Conservation (phyloP, 2,329 filamentous ascomycete genomes). For the Didymella lethalis region DNA sequence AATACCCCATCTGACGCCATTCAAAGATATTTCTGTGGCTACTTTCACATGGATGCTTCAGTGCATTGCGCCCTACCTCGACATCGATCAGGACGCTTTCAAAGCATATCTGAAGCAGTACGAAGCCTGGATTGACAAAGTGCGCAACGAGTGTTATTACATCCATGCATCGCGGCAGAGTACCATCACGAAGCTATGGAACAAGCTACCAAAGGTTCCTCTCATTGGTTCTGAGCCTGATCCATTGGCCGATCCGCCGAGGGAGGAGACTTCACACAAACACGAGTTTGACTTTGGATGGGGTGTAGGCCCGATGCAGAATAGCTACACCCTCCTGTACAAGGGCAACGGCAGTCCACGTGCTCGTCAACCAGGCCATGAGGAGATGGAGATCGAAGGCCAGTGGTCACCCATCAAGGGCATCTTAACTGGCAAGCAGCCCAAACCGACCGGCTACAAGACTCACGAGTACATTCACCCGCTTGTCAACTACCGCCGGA, state of each 20-base stretch:
- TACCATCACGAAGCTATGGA: slow-evolving; percentile 5
- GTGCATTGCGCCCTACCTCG: slow-evolving; percentile 57
- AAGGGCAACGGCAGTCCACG: slow-evolving; percentile 51
- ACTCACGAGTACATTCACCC: slow-evolving; percentile 63
- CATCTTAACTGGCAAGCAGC: background rate
- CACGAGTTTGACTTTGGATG: slow-evolving; percentile 54
- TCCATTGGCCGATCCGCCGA: slow-evolving; percentile 18
- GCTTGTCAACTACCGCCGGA: slow-evolving; percentile 38
- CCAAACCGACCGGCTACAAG: slow-evolving; percentile 22
- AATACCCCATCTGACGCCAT: background rate
- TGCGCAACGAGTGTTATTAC: slow-evolving; percentile 44
- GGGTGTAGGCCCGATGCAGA: slow-evolving; percentile 54
- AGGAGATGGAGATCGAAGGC: slow-evolving; percentile 35
- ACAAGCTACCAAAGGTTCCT: slow-evolving; percentile 33
- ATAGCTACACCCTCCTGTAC: slow-evolving; percentile 55
- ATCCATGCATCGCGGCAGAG: slow-evolving; percentile 24
- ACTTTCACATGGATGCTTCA: slow-evolving; percentile 65
- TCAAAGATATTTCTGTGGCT: slow-evolving; percentile 54
- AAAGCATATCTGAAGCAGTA: slow-evolving; percentile 52
- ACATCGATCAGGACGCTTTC: slow-evolving; percentile 56
- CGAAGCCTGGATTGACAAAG: slow-evolving; percentile 44
- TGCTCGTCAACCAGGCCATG: slow-evolving; percentile 56
- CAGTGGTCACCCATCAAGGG: slow-evolving; percentile 22
- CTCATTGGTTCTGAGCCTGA: slow-evolving; percentile 30
- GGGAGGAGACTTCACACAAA: slow-evolving; percentile 41